Percentiles rank a stretch among this genome's conserved stretches.
Evolutionary conservation across 345 rosid genomes (phyloP).

Genomic region (Populus ilicifolia): DNA sequence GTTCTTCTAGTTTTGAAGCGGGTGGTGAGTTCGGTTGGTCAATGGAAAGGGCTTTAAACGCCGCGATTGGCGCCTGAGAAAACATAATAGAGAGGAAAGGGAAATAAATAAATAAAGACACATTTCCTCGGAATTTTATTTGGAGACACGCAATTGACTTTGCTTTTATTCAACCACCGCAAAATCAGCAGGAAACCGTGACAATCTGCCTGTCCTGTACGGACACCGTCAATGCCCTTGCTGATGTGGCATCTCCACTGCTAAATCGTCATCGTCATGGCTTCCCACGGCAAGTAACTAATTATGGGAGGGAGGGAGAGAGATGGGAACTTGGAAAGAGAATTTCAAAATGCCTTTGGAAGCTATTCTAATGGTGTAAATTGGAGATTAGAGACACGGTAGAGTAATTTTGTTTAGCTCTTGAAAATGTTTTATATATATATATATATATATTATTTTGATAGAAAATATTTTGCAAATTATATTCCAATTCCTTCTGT

Average conservation of each 20-base stretch:
- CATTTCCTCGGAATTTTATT: not conserved
- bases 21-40: slow-evolving; percentile 17
- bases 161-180: slow-evolving; percentile 29
- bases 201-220: slow-evolving; percentile 18
- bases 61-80: slow-evolving; percentile 67
- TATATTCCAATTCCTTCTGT: too few species aligned
- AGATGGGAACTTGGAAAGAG: not conserved
- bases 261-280: slow-evolving; percentile 7
- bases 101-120: not conserved
- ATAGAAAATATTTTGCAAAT: too few species aligned
- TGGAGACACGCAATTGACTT: not conserved
- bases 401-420: too few species aligned
- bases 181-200: slow-evolving; percentile 46
- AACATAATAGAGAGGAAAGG: not conserved
- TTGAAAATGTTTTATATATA: too few species aligned
- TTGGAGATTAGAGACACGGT: too few species aligned
- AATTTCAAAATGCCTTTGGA: too few species aligned
- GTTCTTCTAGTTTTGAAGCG: not conserved
- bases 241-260: slow-evolving; percentile 23
- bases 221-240: not conserved
- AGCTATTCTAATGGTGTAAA: too few species aligned
- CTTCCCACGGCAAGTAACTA: not conserved
- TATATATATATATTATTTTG: too few species aligned
- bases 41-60: slow-evolving; percentile 3
- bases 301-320: not conserved